Evolutionary conservation across 2,329 filamentous ascomycete species (phyloP), one percentile per base, ranked within the genome.

Genomic region (Aspergillus puulaauensis): DNA sequence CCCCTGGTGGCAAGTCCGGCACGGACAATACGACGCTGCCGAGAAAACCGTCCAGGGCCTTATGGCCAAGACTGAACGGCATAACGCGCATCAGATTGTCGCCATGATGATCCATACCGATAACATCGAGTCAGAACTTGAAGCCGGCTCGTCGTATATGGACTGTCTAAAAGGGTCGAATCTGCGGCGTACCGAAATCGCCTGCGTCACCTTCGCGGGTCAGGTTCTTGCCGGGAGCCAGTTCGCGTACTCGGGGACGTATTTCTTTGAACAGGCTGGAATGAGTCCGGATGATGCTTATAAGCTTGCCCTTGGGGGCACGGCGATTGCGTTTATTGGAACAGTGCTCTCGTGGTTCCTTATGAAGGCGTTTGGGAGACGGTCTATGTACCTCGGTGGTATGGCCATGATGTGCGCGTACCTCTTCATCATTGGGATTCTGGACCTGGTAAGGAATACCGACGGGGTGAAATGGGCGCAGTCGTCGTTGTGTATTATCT

Each of bases 41-140:
- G 75, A 76, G 61, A 57, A 64, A 6, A 73, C 77, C 0, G 63
- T 82, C 0, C 60, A 67, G 37, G 71, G 78, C 5, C 72, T 83
- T 62, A 33, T 70, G 56, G 73, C 24, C 2, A 39, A 21, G 3
- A 15, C 31, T 4, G 43, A 60, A 14, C 17, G 23, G 3, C 19
- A 72, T 37, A 74, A 84, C 56, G 73, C 80, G 3, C 71, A 79
- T 31, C 76, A 80, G 45, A 79, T 79, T 14, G 70, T 86, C 11
- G 79, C 82, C 2, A 80, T 82, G 65, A 86, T 88, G 66, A 73
- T 80, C 23, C 80, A 86, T 63, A 87, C 84, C 0, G 82, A 86
- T 57, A 75, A 68, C 41, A 56, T 68, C 17, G 70, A 71, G 54
- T 60, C 57, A 39, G 60, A 59, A 33, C 56, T 63, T 1, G 56